These are phyloP conservation scores for Colletotrichum zoysiae DNA, from an alignment of 2,329 filamentous ascomycete genomes.

Conservation along the genomic window DNA sequence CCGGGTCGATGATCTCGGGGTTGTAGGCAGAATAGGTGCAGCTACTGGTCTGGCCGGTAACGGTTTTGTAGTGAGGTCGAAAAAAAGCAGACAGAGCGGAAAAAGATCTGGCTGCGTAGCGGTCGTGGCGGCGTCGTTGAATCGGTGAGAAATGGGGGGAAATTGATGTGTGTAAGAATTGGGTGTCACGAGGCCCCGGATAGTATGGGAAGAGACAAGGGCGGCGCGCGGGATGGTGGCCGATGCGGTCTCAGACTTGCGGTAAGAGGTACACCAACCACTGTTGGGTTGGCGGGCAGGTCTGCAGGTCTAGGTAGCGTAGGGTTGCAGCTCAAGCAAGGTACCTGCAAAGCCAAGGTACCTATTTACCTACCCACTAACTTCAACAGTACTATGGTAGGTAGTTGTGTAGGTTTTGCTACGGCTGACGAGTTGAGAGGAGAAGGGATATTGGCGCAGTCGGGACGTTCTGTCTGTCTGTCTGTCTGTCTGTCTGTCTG, in stretches of 20 bases:
- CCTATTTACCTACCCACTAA: no score
- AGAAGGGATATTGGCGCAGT: background rate
- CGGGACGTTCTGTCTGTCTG: background rate
- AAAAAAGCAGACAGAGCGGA: background rate
- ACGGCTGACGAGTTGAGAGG: conserved; percentile 2
- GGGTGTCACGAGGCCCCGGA: conserved; percentile 36
- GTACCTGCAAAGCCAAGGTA: background rate
- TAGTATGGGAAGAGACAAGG: conserved; percentile 33
- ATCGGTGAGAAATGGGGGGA: conserved; percentile 37
- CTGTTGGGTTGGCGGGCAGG: background rate
- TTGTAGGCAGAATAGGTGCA: background rate
- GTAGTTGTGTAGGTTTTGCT: background rate
- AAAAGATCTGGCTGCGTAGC: conserved; percentile 13
- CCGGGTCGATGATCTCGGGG: background rate
- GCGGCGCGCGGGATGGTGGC: conserved; percentile 34
- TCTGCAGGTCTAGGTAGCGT: background rate
- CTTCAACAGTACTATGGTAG: background rate
- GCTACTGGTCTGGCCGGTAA: background rate
- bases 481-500: background rate
- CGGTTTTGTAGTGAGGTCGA: conserved; percentile 8
- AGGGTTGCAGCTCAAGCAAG: conserved; percentile 22
- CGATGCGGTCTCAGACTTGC: conserved; percentile 33
- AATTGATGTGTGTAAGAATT: conserved; percentile 30
- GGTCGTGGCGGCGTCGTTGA: conserved; percentile 23
- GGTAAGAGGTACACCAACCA: conserved; percentile 4